Evolutionary conservation across 2,329 filamentous ascomycete species (phyloP).

Genomic region (Pyrenophora graminea): DNA sequence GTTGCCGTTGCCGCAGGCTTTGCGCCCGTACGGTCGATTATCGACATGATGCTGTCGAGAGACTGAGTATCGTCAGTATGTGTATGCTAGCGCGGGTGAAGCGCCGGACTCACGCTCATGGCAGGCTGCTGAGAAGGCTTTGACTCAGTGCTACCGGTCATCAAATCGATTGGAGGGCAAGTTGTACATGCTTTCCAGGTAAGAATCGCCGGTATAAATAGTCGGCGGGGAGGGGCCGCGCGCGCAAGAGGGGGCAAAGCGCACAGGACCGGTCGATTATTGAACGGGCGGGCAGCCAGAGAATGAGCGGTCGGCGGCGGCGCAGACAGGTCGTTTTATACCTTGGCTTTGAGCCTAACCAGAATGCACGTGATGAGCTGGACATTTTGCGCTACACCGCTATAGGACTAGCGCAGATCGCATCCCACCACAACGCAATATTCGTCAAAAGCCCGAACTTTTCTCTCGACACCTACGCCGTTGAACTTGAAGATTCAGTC

Average conservation of each 20-base stretch:
- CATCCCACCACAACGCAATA: constrained; percentile 21
- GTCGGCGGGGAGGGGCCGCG: constrained; percentile 17
- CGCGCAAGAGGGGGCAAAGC: constrained; percentile 18
- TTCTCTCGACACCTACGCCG: constrained; percentile 37
- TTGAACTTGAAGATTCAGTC: constrained; percentile 99
- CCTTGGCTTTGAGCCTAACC: constrained; percentile 14
- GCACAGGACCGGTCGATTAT: constrained; percentile 20
- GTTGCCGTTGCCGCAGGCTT: constrained; percentile 27
- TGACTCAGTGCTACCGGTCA: constrained; percentile 47
- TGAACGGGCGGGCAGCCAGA: constrained; percentile 25
- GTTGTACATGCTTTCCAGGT: constrained; percentile 42
- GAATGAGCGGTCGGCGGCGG: constrained; percentile 32
- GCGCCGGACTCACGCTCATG: constrained; percentile 45
- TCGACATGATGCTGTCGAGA: constrained; percentile 46
- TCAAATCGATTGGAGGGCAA: constrained; percentile 34
- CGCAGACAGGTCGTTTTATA: constrained; percentile 30
- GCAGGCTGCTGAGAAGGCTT: constrained; percentile 34
- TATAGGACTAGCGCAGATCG: constrained; percentile 8
- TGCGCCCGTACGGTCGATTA: constrained; percentile 41
- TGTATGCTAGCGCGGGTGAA: constrained; percentile 16
- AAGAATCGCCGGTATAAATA: constrained; percentile 15
- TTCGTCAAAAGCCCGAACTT: constrained; percentile 36
- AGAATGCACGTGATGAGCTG: constrained; percentile 19
- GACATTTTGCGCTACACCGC: constrained; percentile 8
- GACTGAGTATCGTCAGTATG: constrained; percentile 25